These are phyloP conservation scores for Exophiala spinifera DNA, from an alignment of 2,329 filamentous ascomycete species.

Conservation along the genomic window DNA sequence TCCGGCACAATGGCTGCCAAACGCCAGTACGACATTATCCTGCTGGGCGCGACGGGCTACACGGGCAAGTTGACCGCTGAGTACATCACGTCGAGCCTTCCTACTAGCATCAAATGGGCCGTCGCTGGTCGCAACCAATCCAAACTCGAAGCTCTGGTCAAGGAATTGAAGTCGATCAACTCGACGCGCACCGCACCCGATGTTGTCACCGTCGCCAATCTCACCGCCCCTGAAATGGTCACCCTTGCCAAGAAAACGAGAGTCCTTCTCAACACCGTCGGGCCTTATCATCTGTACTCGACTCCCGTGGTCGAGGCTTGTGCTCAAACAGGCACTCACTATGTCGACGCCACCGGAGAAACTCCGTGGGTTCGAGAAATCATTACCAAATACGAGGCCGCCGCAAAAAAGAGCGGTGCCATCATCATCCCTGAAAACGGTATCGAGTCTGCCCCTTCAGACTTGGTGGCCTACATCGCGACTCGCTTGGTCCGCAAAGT, in stretches of 20 bases:
- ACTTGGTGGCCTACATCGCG: conserved; percentile 53
- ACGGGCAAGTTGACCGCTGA: conserved; percentile 76
- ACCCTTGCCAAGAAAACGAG: conserved; percentile 54
- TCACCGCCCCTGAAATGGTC: conserved; percentile 51
- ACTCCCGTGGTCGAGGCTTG: conserved; percentile 63
- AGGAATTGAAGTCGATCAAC: conserved; percentile 64
- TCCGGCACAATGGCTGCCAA: conserved; percentile 38
- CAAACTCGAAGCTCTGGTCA: conserved; percentile 68
- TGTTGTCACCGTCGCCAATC: conserved; percentile 39
- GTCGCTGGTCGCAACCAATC: conserved; percentile 75
- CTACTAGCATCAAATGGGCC: conserved; percentile 81
- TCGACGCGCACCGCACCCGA: conserved; percentile 68
- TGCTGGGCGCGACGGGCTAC: conserved; percentile 73
- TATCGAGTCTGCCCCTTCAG: conserved; percentile 60
- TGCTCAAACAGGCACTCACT: conserved; percentile 63
- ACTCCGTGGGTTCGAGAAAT: conserved; percentile 63
- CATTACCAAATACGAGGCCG: conserved; percentile 58
- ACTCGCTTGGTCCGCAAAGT: conserved; percentile 53
- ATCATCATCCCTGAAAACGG: conserved; percentile 62
- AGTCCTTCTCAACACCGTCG: conserved; percentile 59
- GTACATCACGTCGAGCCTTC: conserved; percentile 67
- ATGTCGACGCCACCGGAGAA: conserved; percentile 65
- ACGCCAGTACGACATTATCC: conserved; percentile 61
- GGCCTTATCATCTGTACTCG: conserved; percentile 64
- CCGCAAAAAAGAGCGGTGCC: conserved; percentile 57